These are phyloP conservation scores for Globisporangium polare DNA, from an alignment of 352 stramenopile species.

Conservation along the genomic window DNA sequence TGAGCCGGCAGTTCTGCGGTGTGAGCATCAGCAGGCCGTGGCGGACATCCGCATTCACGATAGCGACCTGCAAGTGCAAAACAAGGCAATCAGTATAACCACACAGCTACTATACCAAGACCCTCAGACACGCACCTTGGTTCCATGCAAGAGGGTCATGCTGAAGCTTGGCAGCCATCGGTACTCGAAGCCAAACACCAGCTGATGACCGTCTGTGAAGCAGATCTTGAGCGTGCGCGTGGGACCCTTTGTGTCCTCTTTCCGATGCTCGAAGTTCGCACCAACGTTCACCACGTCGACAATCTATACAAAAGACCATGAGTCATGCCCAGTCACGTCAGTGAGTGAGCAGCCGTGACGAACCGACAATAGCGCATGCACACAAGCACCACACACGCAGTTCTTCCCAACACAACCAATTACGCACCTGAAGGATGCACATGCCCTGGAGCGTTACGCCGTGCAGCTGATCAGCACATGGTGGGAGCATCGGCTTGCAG, in stretches of 20 bases:
- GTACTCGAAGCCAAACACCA: slow-evolving; percentile 76
- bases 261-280: slow-evolving; percentile 68
- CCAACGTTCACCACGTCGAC: slow-evolving; percentile 80
- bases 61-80: slow-evolving; percentile 27
- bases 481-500: slow-evolving; percentile 55
- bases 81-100: background rate
- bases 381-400: background rate
- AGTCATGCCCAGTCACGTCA: background rate
- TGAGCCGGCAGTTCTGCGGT: slow-evolving; percentile 57
- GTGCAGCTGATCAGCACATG: slow-evolving; percentile 41
- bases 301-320: slow-evolving; percentile 28
- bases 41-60: slow-evolving; percentile 63
- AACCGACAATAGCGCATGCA: background rate
- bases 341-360: background rate
- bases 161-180: slow-evolving; percentile 48
- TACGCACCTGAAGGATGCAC: slow-evolving; percentile 66
- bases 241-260: slow-evolving; percentile 51
- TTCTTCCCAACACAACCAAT: background rate
- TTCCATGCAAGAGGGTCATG: slow-evolving; percentile 45
- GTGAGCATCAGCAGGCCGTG: slow-evolving; percentile 72
- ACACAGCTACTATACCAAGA: background rate
- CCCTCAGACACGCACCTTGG: slow-evolving; percentile 33
- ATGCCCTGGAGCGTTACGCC: slow-evolving; percentile 53
- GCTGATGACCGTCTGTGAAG: slow-evolving; percentile 74
- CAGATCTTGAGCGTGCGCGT: slow-evolving; percentile 79